Evolutionary conservation across 2,329 filamentous ascomycete genomes (phyloP), one percentile per base, ranked within the genome.

Genomic region (Fusarium sp.): DNA sequence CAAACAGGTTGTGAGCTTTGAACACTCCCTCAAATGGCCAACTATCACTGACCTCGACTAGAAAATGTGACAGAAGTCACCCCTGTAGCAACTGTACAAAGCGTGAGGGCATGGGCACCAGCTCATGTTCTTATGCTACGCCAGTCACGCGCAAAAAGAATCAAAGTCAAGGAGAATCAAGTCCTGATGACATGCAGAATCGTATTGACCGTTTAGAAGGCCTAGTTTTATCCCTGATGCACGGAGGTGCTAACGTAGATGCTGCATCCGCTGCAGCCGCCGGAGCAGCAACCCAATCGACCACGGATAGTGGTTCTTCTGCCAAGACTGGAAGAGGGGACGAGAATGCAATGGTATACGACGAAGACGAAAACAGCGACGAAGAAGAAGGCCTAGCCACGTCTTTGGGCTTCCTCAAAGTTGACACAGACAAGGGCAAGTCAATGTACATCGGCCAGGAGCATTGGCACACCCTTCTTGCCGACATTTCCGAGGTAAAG

Each of bases 171-270:
- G 85, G 77, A 62, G 79, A 85, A 72, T 80, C 85, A 54, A 88
- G 79, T 71, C 93, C 95, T 48, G 94, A 97, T 85, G 95, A 97
- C 79, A 97, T 98, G 95, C 95, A 98, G 82, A 97, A 96, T 76
- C 91, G 96, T 77, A 98, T 98, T 81, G 94, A 98, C 82, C 89
- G 95, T 73, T 85, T 98, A 69, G 95, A 98, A 85, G 91, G 92
- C 72, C 83, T 98, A 77, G 95, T 98, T 63, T 81, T 98, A 68
- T 96, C 93, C 26, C 80, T 98, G 75, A 97, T 98, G 95, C 95
- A 95, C 75, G 94, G 92, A 77, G 93, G 93, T 57, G 81, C 86
- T 67, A 83, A 81, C 52, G 74, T 84, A 53, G 83, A 86, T 46
- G 68, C 79, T 10, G 74, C 81, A 12, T 76, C 79, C 46, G 72